Base-by-base conservation (phyloP, 306 rosid genomes). In the Phaseolus lunatus region DNA sequence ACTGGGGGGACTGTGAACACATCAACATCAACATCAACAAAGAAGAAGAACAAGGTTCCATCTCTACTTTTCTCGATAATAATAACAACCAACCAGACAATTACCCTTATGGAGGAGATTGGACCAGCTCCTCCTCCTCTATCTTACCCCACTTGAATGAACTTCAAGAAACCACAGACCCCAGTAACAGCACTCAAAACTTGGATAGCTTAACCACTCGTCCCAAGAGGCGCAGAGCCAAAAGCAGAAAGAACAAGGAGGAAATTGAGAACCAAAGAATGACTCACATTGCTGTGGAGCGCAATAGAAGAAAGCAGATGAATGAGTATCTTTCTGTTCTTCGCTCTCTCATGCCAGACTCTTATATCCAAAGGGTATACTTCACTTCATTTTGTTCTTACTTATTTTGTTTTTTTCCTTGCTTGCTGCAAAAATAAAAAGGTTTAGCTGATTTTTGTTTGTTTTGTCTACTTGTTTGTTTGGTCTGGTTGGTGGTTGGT, bases 211-310 rank as follows among this genome's bases (percentile, higher is more conserved):
- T 72, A 5, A 12, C 56, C 43, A 12, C 61, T 75, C 90, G 94
- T 14, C 93, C 91, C 0, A 92, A 90, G 83, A 85, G 99, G 63
- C 88, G 99, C 9, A 85, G 98, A 44, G 76, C 90, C 6, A 86
- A 81, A 85, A 88, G 83, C 65, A 58, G 87, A 12, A 92, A 92
- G 87, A 95, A 95, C 84, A 86, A 89, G 74, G 92, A 95, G 37
- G 97, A 95, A 69, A 92, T 95, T 53, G 97, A 95, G 89, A 95
- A 88, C 75, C 99, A 95, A 67, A 86, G 99, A 86, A 95, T 95
- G 94, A 95, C 97, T 57, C 99, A 95, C 90, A 95, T 95, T 85
- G 97, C 96, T 3, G 99, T 92, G 3, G 99, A 95, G 83, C 83
- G 99, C 9, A 95, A 95, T 52, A 73, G 97, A 31, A 84, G 99